phyloP scores from a whole-genome alignment of 495 filamentous ascomycete genomes.

The Cryomyces minteri region DNA sequence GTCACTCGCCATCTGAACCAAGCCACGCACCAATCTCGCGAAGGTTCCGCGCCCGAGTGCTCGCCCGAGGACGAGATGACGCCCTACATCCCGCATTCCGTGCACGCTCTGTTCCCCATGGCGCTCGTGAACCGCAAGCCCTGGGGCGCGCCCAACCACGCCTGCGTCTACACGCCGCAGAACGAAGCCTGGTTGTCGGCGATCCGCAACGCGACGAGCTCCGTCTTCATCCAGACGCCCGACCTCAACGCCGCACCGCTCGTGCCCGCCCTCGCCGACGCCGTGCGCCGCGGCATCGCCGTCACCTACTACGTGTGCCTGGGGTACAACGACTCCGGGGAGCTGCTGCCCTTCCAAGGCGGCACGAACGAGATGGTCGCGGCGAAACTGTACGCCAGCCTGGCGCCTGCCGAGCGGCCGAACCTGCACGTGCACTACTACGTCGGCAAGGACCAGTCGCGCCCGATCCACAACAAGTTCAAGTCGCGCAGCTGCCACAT shows the following conservation, averaged over 20 bases:
- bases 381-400: slow-evolving; percentile 32
- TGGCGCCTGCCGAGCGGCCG: slow-evolving; percentile 27
- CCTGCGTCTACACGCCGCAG: slow-evolving; percentile 43
- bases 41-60: neutral
- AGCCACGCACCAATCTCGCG: neutral
- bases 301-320: slow-evolving; percentile 54
- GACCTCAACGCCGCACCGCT: slow-evolving; percentile 57
- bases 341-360: slow-evolving; percentile 55
- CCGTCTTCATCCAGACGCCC: slow-evolving; percentile 57
- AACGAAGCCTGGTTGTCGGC: slow-evolving; percentile 53
- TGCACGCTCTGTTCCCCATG: slow-evolving; percentile 43
- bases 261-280: slow-evolving; percentile 38
- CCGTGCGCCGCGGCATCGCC: slow-evolving; percentile 35
- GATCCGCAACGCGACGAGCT: slow-evolving; percentile 38
- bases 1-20: slow-evolving; percentile 39
- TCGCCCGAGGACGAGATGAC: neutral
- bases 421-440: slow-evolving; percentile 45
- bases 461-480: slow-evolving; percentile 39
- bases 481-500: slow-evolving; percentile 52
- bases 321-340: slow-evolving; percentile 62
- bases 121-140: slow-evolving; percentile 51
- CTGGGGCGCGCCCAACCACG: slow-evolving; percentile 39
- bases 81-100: slow-evolving; percentile 38
- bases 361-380: slow-evolving; percentile 59
- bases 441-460: slow-evolving; percentile 50